Evolutionary conservation across 805 yeast species (phyloP).

Genomic region (Candida maesae): DNA sequence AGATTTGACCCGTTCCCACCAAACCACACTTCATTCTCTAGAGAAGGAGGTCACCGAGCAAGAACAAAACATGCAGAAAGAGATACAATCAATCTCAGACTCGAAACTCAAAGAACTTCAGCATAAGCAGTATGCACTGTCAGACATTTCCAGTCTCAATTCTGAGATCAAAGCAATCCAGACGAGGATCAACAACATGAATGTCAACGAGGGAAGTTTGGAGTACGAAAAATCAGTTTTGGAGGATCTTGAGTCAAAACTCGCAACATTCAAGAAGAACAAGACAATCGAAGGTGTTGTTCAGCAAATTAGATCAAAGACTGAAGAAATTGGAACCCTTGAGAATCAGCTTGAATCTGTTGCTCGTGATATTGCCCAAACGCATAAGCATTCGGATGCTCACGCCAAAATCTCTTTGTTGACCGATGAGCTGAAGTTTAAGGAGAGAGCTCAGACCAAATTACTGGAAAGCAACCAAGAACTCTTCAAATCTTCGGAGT

Average conservation of each 20-base stretch:
- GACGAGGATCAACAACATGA: slow-evolving; percentile 34
- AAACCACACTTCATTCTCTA: slow-evolving; percentile 9
- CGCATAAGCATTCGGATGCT: slow-evolving; percentile 55
- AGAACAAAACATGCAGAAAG: slow-evolving; percentile 18
- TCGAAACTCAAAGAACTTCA: slow-evolving; percentile 41
- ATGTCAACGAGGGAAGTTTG: slow-evolving; percentile 44
- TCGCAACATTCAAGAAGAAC: slow-evolving; percentile 29
- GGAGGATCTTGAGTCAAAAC: slow-evolving; percentile 33
- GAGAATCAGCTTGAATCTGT: slow-evolving; percentile 51
- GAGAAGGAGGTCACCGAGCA: slow-evolving; percentile 12
- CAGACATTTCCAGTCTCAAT: slow-evolving; percentile 37
- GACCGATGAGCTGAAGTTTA: slow-evolving; percentile 36
- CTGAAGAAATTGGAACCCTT: slow-evolving; percentile 32
- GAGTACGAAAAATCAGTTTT: slow-evolving; percentile 43
- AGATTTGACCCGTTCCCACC: slow-evolving; percentile 3
- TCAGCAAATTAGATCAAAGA: slow-evolving; percentile 34
- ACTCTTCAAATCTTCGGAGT: slow-evolving; percentile 19
- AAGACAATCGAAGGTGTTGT: slow-evolving; percentile 30
- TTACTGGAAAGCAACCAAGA: slow-evolving; percentile 26
- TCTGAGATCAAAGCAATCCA: slow-evolving; percentile 36
- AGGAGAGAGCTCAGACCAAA: slow-evolving; percentile 28
- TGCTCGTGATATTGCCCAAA: slow-evolving; percentile 44
- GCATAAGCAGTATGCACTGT: slow-evolving; percentile 36
- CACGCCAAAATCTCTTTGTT: slow-evolving; percentile 50
- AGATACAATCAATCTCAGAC: slow-evolving; percentile 23